Percentiles rank a stretch among this genome's conserved stretches.
These are phyloP conservation scores for Afroboletus lepidellus DNA, from an alignment of 1,284 basidiomycete species.

Conservation along the genomic window DNA sequence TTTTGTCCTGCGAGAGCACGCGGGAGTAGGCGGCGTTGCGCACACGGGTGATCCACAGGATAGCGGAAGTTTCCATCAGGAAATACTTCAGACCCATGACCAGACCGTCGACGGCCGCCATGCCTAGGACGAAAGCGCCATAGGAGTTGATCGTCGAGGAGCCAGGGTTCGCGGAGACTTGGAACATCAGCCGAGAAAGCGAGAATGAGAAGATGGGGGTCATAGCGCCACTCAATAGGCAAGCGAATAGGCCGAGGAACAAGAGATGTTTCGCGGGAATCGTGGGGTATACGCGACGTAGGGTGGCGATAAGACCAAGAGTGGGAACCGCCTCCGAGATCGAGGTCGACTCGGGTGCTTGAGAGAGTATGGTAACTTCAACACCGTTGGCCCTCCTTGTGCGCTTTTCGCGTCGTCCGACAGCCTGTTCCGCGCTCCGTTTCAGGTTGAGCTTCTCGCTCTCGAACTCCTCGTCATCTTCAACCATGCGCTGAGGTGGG, in stretches of 20 bases:
- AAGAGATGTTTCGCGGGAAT: constrained; percentile 76
- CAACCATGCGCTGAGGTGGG: constrained; percentile 16
- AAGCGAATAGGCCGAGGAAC: constrained; percentile 63
- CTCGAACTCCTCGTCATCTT: constrained; percentile 44
- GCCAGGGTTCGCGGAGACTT: constrained; percentile 70
- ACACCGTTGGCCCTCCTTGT: constrained; percentile 23
- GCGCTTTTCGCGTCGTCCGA: constrained; percentile 27
- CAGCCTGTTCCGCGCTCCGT: constrained; percentile 37
- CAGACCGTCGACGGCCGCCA: constrained; percentile 76
- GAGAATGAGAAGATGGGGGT: constrained; percentile 92
- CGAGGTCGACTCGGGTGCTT: not conserved
- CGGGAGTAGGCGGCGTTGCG: constrained; percentile 59
- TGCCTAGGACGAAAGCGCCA: constrained; percentile 65
- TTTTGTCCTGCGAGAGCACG: constrained; percentile 81
- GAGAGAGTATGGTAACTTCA: constrained; percentile 27
- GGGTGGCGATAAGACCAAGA: constrained; percentile 37
- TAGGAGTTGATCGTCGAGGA: constrained; percentile 69
- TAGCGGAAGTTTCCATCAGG: constrained; percentile 72
- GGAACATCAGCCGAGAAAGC: constrained; percentile 79
- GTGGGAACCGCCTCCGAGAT: not conserved
- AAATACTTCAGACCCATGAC: constrained; percentile 74
- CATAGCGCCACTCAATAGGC: constrained; percentile 73
- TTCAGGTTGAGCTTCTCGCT: constrained; percentile 43
- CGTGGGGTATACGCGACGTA: constrained; percentile 66
- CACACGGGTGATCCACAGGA: constrained; percentile 74